Evolutionary conservation across 768 basidiomycete species (phyloP).

Genomic region (Calvatia gigantea): DNA sequence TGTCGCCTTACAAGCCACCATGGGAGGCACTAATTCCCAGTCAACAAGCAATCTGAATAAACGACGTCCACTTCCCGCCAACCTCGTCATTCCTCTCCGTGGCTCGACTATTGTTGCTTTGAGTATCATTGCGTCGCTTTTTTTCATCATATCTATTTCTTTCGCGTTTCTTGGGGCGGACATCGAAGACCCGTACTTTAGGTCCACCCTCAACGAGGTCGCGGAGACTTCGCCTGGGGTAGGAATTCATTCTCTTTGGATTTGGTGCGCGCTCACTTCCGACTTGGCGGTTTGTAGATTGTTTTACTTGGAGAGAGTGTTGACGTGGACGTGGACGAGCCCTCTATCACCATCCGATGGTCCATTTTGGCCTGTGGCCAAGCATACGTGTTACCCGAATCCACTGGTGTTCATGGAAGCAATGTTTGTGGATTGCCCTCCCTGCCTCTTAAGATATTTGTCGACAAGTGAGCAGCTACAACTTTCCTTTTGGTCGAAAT

Average conservation of each 20-base stretch:
- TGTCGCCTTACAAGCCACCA: constrained; percentile 19
- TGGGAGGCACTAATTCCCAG: constrained; percentile 21
- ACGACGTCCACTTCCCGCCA: constrained; percentile 14
- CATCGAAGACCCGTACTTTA: constrained; percentile 39
- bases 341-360: constrained; percentile 53
- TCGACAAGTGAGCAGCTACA: constrained; percentile 39
- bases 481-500: not conserved
- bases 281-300: constrained; percentile 28
- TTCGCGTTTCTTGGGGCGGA: constrained; percentile 45
- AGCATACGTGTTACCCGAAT: constrained; percentile 39
- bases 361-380: constrained; percentile 50
- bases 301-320: constrained; percentile 55
- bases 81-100: constrained; percentile 24
- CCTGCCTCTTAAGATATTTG: constrained; percentile 38
- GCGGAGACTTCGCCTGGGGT: constrained; percentile 45
- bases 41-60: not conserved
- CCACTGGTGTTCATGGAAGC: constrained; percentile 44
- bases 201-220: constrained; percentile 34
- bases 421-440: constrained; percentile 43
- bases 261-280: not conserved
- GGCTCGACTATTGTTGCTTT: constrained; percentile 30
- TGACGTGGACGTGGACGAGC: constrained; percentile 58
- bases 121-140: constrained; percentile 39
- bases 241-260: constrained; percentile 14
- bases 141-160: constrained; percentile 46